Evolutionary conservation across 192 early-diverging fungal species (phyloP).

Genomic region (Dimargaris cristalligena): DNA sequence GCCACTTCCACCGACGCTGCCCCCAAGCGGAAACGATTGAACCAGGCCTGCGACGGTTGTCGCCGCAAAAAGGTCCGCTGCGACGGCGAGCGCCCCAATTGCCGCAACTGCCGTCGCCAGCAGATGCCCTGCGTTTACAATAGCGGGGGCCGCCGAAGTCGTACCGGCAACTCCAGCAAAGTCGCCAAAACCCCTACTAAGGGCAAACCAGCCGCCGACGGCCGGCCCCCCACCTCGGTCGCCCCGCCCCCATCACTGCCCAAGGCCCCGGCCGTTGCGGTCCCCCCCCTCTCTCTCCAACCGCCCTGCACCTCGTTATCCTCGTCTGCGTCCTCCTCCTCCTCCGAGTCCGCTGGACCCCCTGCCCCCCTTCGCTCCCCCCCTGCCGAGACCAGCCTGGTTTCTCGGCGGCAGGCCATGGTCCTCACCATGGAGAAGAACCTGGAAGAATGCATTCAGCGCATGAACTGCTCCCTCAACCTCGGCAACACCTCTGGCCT

Average conservation of each 20-base stretch:
- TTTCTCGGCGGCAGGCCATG: not conserved
- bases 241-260: not conserved
- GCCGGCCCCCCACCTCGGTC: not conserved
- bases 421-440: slow-evolving; percentile 6
- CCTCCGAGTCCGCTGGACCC: not conserved
- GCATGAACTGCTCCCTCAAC: slow-evolving; percentile 3
- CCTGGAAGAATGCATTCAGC: slow-evolving; percentile 1
- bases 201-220: not conserved
- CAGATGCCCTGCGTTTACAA: slow-evolving; percentile 21
- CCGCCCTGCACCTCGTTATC: not conserved
- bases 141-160: not conserved
- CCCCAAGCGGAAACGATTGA: slow-evolving; percentile 4
- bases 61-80: slow-evolving; percentile 29
- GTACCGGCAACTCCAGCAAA: not conserved
- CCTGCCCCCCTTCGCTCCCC: no score
- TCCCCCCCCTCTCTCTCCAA: not conserved
- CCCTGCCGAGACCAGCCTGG: not conserved
- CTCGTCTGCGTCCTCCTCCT: not conserved
- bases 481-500: slow-evolving; percentile 11
- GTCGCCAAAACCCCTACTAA: not conserved
- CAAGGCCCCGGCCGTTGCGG: no score
- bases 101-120: slow-evolving; percentile 27
- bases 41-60: slow-evolving; percentile 24
- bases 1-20: not conserved
- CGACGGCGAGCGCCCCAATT: slow-evolving; percentile 27